Percentiles rank a stretch among this genome's conserved stretches.
Evolutionary conservation across 1,284 basidiomycete species (phyloP).

Genomic region (Moesziomyces globuligerus): DNA sequence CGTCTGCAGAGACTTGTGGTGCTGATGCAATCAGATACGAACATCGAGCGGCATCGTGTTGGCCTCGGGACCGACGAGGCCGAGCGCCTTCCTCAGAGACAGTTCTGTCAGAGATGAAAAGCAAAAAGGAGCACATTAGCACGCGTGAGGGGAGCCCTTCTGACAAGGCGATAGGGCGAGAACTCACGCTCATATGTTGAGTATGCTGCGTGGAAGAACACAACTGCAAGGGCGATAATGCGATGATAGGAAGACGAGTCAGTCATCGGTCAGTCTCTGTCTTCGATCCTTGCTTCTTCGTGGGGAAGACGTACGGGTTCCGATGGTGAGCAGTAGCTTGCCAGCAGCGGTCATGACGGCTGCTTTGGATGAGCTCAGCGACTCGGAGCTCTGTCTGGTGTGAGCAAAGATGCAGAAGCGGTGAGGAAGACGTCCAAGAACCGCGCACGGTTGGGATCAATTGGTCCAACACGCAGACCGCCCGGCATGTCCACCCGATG

Average conservation of each 20-base stretch:
- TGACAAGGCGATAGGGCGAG: no score
- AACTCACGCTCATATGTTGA: conserved; percentile 59
- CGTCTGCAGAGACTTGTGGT: background rate
- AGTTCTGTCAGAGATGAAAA: conserved; percentile 28
- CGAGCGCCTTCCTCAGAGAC: conserved; percentile 53
- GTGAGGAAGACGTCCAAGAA: background rate
- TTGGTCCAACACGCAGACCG: background rate
- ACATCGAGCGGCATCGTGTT: conserved; percentile 51
- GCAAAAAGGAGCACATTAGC: no score
- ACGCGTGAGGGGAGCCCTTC: no score
- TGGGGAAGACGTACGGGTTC: conserved; percentile 24
- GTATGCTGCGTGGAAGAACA: conserved; percentile 58
- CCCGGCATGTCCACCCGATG: background rate
- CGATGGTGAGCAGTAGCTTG: conserved; percentile 23
- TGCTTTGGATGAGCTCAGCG: rapidly evolving
- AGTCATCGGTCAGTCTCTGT: background rate
- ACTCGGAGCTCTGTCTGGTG: background rate
- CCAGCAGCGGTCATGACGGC: conserved; percentile 24
- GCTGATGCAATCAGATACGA: conserved; percentile 3
- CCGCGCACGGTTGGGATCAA: background rate
- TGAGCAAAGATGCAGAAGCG: conserved; percentile 4
- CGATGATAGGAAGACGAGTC: background rate
- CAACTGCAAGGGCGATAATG: conserved; percentile 11
- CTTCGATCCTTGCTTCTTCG: background rate
- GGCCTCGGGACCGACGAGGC: conserved; percentile 31